Conservation (phyloP, 352 stramenopile genomes). For the Pythium utonaiense region DNA sequence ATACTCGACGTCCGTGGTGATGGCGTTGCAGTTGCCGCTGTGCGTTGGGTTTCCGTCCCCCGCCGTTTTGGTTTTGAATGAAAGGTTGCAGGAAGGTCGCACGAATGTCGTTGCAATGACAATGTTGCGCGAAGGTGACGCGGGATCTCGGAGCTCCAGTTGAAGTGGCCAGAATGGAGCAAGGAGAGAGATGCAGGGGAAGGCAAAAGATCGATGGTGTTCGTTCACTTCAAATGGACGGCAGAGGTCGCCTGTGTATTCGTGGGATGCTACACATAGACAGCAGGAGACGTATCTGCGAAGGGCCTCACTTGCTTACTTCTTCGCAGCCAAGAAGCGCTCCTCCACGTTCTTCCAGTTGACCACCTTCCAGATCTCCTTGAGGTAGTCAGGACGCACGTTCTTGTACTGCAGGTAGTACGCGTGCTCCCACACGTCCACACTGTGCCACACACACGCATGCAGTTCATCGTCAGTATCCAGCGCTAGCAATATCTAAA, state of each 20-base stretch:
- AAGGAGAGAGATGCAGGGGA: no score
- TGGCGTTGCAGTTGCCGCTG: background rate
- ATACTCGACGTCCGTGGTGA: background rate
- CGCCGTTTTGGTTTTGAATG: constrained; percentile 7
- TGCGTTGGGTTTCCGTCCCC: background rate
- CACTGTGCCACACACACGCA: constrained; percentile 38
- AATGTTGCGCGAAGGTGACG: background rate
- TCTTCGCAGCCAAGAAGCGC: constrained; percentile 65
- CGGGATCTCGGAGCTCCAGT: background rate
- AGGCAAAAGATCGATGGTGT: background rate
- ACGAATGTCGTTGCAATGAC: constrained; percentile 4
- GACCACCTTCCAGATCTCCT: constrained; percentile 92
- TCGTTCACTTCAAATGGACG: background rate
- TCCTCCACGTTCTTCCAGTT: constrained; percentile 94
- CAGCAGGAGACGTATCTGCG: background rate
- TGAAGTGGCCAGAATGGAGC: background rate
- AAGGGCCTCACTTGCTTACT: constrained; percentile 29
- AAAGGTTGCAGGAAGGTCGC: constrained; percentile 13
- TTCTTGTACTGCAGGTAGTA: constrained; percentile 98
- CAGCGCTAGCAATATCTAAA: background rate
- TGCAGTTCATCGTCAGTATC: background rate
- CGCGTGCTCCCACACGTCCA: constrained; percentile 98
- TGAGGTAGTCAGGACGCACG: constrained; percentile 94
- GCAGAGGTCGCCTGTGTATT: background rate
- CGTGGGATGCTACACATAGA: background rate